Evolutionary conservation across 2,329 filamentous ascomycete species (phyloP).

Genomic region (Claviceps sp.): DNA sequence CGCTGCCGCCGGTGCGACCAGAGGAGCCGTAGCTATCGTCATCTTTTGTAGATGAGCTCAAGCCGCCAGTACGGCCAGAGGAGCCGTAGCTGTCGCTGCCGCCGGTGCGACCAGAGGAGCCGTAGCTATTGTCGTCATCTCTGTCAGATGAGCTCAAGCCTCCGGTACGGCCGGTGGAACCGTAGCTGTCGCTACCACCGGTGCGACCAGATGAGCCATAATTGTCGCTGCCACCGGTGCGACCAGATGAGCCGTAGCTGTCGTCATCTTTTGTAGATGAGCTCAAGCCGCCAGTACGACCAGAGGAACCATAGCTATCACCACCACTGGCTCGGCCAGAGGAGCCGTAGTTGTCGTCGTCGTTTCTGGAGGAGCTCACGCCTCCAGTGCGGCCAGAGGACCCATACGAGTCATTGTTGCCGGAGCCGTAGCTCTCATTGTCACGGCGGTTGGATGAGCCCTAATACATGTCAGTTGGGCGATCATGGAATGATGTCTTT

Average conservation of each 20-base stretch:
- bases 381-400: conserved; percentile 9
- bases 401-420: conserved; percentile 11
- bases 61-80: conserved; percentile 5
- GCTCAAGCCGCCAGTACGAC: not conserved
- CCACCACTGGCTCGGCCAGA: conserved; percentile 5
- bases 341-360: conserved; percentile 8
- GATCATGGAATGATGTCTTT: too few relatives aligned
- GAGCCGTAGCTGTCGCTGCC: conserved; percentile 8
- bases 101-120: conserved; percentile 8
- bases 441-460: conserved; percentile 11
- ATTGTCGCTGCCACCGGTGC: not conserved
- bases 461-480: not conserved
- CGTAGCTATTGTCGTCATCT: conserved; percentile 10
- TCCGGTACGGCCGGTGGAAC: not conserved
- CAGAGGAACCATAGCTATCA: conserved; percentile 10
- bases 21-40: conserved; percentile 11
- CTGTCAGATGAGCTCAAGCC: conserved; percentile 9
- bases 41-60: conserved; percentile 2
- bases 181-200: conserved; percentile 5
- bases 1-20: conserved; percentile 1
- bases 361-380: not conserved
- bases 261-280: not conserved
- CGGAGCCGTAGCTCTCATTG: conserved; percentile 5
- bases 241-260: conserved; percentile 3
- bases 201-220: not conserved